Evolutionary conservation across 495 filamentous ascomycete genomes (phyloP), one percentile per base, ranked within the genome.

Genomic region (Aspergillus nanangensis): DNA sequence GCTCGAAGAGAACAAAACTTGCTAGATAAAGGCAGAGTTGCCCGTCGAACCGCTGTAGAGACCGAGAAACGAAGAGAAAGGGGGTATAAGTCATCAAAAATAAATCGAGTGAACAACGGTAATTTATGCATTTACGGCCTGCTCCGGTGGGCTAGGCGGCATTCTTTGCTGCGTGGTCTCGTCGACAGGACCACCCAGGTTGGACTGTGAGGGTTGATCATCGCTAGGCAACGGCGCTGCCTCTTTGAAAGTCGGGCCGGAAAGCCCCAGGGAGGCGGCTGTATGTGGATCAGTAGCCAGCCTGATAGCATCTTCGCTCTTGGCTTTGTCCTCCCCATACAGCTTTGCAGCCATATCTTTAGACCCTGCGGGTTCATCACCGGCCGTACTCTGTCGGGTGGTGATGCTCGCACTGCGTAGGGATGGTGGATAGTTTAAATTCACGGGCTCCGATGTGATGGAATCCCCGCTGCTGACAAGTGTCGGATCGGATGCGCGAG

Each of bases 361-460:
- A 35, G 55, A 52, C n/a, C 62, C 60, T 23, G 18, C 19, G 13
- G 31, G 18, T 1, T 41, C 32, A 21, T 61, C 63, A 23, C 67
- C 68, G 9, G 49, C 41, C 23, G 42, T 57, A 36, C 68, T 70
- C 38, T 57, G 40, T n/a, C 56, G 50, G 1, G 71, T 67, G 3
- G 60, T 59, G 1, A 65, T 74, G 53, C 68, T 77, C 15, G 41
- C 53, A 47, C 66, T 71, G 32, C 62, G 55, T 9, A 65, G 31
- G 13, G 72, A 75, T 3, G 56, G 61, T 23, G 63, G 66, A 34
- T 63, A 61, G 10, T 49, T 58, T 23, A 49, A 45, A 38, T 42
- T 41, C 18, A 61, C 44, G 15, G 57, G 50, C 19, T 57, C 60
- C 17, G 63, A 67, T 20, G 43, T 43, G 8, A 64, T 50, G 1